Evolutionary conservation across 106 monocot genomes (phyloP).

Genomic region (Acorus calamus): DNA sequence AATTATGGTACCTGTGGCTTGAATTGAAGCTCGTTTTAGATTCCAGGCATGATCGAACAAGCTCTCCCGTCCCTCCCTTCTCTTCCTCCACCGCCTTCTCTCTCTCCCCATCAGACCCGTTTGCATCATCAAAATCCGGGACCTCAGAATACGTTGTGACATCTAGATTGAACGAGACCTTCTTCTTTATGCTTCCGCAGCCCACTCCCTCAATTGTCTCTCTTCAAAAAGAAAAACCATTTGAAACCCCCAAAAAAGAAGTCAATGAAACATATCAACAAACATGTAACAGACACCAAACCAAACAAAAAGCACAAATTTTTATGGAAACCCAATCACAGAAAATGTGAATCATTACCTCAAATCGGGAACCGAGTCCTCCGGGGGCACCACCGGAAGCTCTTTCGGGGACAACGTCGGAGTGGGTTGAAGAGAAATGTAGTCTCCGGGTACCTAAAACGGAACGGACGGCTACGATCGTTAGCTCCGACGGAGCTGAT

Average conservation of each 20-base stretch:
- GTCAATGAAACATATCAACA: background rate
- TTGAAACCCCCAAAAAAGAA: background rate
- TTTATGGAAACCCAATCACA: no score
- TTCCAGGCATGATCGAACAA: background rate
- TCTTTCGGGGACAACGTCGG: slow-evolving; percentile 11
- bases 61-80: slow-evolving; percentile 1
- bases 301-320: background rate
- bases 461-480: background rate
- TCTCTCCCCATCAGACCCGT: slow-evolving; percentile 1
- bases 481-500: background rate
- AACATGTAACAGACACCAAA: background rate
- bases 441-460: slow-evolving; percentile 13
- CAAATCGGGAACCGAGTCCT: slow-evolving; percentile 8
- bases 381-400: slow-evolving; percentile 1
- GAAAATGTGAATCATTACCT: slow-evolving; percentile 5
- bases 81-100: slow-evolving; percentile 11
- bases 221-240: slow-evolving; percentile 9
- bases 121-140: background rate
- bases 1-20: slow-evolving; percentile 68
- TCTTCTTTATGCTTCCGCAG: slow-evolving; percentile 36
- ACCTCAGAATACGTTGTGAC: slow-evolving; percentile 40
- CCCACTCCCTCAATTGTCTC: slow-evolving; percentile 17
- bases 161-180: slow-evolving; percentile 74
- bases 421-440: slow-evolving; percentile 3
- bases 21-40: slow-evolving; percentile 11